These are phyloP conservation scores for Flaveria trinervia DNA, from an alignment of 129 eudicot genomes.

Conservation along the genomic window DNA sequence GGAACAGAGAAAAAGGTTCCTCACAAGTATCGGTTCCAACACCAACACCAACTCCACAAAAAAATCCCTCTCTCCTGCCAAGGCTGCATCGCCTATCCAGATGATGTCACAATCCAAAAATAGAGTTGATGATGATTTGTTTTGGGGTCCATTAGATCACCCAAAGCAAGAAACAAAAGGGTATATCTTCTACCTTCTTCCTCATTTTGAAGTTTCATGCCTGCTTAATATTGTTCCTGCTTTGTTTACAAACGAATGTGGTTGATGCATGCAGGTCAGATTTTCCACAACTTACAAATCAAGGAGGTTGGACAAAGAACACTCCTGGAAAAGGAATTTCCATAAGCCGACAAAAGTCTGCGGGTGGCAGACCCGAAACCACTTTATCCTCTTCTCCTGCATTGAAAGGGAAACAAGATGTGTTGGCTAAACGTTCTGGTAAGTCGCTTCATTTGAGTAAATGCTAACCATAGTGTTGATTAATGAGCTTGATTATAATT, in stretches of 20 bases:
- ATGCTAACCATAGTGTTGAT: background rate
- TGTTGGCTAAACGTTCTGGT: conserved; percentile 70
- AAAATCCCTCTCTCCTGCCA: conserved; percentile 60
- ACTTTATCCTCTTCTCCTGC: conserved; percentile 51
- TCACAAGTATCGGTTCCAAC: conserved; percentile 43
- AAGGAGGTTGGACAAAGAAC: conserved; percentile 63
- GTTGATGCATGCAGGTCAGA: conserved; percentile 52
- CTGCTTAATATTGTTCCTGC: background rate
- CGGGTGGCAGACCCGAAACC: conserved; percentile 48
- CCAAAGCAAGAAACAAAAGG: conserved; percentile 74
- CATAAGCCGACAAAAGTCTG: conserved; percentile 52
- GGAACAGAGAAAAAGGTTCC: conserved; percentile 75
- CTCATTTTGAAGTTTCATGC: background rate
- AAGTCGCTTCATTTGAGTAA: conserved; percentile 11
- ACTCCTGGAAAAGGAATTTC: conserved; percentile 60
- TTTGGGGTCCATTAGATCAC: conserved; percentile 95
- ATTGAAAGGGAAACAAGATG: conserved; percentile 58
- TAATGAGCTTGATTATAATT: background rate
- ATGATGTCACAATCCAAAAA: conserved; percentile 45
- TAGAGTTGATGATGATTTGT: conserved; percentile 83
- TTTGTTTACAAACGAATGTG: background rate
- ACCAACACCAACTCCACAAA: conserved; percentile 57
- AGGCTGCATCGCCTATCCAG: conserved; percentile 60
- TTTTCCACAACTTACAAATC: conserved; percentile 75
- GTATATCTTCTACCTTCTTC: conserved; percentile 39